phyloP scores from a whole-genome alignment of 75 land plant genomes.

The Chamaecyparis obtusa region DNA sequence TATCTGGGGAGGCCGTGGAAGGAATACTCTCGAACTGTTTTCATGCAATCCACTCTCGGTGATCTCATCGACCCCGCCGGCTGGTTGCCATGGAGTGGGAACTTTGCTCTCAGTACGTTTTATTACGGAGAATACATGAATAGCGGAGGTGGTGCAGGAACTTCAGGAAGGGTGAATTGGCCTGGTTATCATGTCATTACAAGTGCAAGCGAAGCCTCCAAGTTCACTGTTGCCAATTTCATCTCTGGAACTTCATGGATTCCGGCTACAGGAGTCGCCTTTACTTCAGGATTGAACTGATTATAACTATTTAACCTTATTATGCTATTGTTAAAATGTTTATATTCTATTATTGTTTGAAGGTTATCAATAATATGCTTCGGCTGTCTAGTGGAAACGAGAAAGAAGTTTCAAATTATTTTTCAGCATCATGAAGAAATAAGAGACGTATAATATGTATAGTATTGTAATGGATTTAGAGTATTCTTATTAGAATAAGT shows the following conservation, averaged over 20 bases:
- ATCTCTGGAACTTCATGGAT: not conserved
- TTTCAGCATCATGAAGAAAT: too few relatives aligned
- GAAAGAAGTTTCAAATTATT: too few relatives aligned
- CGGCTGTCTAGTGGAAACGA: too few relatives aligned
- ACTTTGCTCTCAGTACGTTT: not conserved
- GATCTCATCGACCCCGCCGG: not conserved
- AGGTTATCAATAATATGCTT: too few relatives aligned
- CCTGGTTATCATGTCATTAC: not conserved
- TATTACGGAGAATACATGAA: constrained; percentile 10
- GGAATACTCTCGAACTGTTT: constrained; percentile 8
- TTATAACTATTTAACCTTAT: not conserved
- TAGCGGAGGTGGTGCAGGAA: constrained; percentile 1
- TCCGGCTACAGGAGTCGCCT: constrained; percentile 5
- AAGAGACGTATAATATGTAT: too few relatives aligned
- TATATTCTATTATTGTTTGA: too few relatives aligned
- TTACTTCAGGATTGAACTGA: constrained; percentile 4
- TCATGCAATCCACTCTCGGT: constrained; percentile 1
- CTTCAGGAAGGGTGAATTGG: not conserved
- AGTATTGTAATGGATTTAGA: too few relatives aligned
- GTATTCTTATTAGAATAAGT: too few relatives aligned
- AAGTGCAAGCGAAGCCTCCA: not conserved
- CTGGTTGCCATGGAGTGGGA: not conserved
- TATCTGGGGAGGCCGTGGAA: constrained; percentile 14
- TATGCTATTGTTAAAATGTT: too few relatives aligned
- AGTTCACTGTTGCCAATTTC: not conserved